phyloP scores from a whole-genome alignment of 495 filamentous ascomycete species.

The Immersiella caudata region DNA sequence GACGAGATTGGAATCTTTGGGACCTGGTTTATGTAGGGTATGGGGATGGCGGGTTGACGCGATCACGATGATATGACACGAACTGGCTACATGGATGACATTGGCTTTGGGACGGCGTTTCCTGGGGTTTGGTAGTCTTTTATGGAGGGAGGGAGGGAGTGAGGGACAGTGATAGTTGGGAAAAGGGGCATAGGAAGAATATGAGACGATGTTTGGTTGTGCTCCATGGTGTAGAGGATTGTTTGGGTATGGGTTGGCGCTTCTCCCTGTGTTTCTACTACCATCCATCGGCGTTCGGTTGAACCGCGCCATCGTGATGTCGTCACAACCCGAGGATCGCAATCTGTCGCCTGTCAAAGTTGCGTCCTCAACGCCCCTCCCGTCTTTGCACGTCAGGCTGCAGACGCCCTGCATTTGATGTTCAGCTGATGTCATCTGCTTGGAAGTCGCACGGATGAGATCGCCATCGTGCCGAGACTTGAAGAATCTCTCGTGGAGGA shows the following conservation, averaged over 20 bases:
- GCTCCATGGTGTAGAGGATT: too few species aligned
- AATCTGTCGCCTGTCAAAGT: not conserved
- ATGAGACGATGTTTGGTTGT: not conserved
- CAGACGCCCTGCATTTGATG: not conserved
- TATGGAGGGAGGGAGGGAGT: too few species aligned
- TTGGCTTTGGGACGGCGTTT: not conserved
- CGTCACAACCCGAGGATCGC: too few species aligned
- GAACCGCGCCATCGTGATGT: too few species aligned
- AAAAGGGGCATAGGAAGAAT: not conserved
- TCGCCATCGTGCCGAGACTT: too few species aligned
- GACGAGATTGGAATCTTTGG: not conserved
- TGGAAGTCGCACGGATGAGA: too few species aligned
- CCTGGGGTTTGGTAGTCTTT: not conserved
- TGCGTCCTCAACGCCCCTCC: not conserved
- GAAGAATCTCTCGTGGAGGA: too few species aligned
- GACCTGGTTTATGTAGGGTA: not conserved
- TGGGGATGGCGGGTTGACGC: not conserved
- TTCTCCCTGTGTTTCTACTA: too few species aligned
- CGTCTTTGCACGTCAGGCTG: not conserved
- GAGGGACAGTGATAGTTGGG: not conserved
- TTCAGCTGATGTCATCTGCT: not conserved
- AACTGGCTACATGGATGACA: not conserved
- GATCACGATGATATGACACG: conserved; percentile 12
- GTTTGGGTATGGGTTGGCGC: too few species aligned
- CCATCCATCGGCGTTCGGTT: too few species aligned